phyloP scores from a whole-genome alignment of 441 rosid genomes.

The Raphanus hybrid region DNA sequence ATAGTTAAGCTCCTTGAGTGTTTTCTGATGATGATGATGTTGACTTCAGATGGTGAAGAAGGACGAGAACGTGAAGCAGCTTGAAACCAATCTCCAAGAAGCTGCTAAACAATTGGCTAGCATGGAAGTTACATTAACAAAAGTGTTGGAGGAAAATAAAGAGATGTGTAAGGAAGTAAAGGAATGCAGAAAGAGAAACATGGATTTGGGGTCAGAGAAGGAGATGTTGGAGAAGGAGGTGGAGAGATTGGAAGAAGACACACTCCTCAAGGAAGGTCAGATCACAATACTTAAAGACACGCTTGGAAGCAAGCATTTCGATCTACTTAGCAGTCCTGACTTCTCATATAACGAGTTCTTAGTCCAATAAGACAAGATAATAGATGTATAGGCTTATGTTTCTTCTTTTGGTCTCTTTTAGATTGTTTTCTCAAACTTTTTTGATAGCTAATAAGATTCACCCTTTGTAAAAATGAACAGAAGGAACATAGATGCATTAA shows the following conservation, averaged over 20 bases:
- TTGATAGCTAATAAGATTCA: slow-evolving; percentile 25
- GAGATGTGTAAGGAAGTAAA: slow-evolving; percentile 27
- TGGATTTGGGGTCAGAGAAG: slow-evolving; percentile 74
- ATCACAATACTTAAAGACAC: slow-evolving; percentile 82
- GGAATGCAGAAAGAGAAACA: slow-evolving; percentile 67
- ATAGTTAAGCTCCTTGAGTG: neutral
- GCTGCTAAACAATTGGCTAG: slow-evolving; percentile 56
- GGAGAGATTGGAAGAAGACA: slow-evolving; percentile 74
- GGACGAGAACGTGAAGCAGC: slow-evolving; percentile 54
- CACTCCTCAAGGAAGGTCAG: slow-evolving; percentile 84
- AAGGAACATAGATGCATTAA: slow-evolving; percentile 57
- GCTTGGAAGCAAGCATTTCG: slow-evolving; percentile 57
- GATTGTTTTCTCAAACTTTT: slow-evolving; percentile 31
- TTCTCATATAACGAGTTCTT: slow-evolving; percentile 34
- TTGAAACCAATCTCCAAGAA: slow-evolving; percentile 66
- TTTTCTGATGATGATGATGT: neutral
- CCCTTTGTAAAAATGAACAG: slow-evolving; percentile 5
- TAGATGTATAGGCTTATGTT: slow-evolving; percentile 16
- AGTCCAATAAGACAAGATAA: no score
- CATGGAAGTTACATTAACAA: slow-evolving; percentile 64
- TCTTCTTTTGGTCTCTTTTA: neutral
- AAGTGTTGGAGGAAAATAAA: slow-evolving; percentile 75
- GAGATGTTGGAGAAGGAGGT: slow-evolving; percentile 68
- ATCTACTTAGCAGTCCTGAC: slow-evolving; percentile 63
- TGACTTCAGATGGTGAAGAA: slow-evolving; percentile 59